These are phyloP conservation scores for Berkeleyomyces basicola DNA, from an alignment of 2,329 filamentous ascomycete genomes.

Conservation along the genomic window DNA sequence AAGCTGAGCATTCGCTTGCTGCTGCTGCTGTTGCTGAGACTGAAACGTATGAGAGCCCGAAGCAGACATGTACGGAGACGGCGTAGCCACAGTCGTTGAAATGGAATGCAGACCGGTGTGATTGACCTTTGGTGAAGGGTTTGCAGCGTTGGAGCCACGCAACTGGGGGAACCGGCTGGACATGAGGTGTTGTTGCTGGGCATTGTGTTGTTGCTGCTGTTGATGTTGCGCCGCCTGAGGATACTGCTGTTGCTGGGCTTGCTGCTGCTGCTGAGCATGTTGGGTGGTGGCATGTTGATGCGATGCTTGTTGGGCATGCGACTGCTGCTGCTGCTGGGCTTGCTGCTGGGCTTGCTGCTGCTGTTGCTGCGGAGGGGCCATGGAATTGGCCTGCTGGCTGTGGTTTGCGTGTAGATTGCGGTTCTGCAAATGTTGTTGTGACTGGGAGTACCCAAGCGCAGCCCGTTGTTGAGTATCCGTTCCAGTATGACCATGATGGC, in stretches of 20 bases:
- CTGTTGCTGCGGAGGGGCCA: conserved; percentile 1
- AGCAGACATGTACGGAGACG: conserved; percentile 10
- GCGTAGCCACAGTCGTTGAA: not conserved
- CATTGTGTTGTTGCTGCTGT: conserved; percentile 14
- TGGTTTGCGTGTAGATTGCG: conserved; percentile 5
- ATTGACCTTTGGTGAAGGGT: conserved; percentile 7
- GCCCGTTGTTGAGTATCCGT: conserved; percentile 7
- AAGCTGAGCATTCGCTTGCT: not conserved
- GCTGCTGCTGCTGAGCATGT: conserved; percentile 12
- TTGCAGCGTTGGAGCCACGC: not conserved
- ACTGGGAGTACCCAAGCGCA: not conserved
- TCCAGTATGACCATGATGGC: conserved; percentile 4
- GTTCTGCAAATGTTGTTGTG: conserved; percentile 5
- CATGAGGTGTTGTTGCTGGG: conserved; percentile 14
- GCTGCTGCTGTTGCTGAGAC: not conserved
- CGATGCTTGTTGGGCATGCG: not conserved
- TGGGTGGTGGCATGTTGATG: not conserved
- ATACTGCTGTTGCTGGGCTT: conserved; percentile 10
- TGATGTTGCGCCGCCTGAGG: conserved; percentile 13
- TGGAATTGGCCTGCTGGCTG: conserved; percentile 11
- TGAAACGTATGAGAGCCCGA: conserved; percentile 2
- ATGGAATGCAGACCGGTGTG: conserved; percentile 7
- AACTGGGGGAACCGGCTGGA: not conserved
- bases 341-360: conserved; percentile 1
- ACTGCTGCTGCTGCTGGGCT: conserved; percentile 14